Evolutionary conservation across 345 rosid species (phyloP).

Genomic region (Lepidium aucheri): DNA sequence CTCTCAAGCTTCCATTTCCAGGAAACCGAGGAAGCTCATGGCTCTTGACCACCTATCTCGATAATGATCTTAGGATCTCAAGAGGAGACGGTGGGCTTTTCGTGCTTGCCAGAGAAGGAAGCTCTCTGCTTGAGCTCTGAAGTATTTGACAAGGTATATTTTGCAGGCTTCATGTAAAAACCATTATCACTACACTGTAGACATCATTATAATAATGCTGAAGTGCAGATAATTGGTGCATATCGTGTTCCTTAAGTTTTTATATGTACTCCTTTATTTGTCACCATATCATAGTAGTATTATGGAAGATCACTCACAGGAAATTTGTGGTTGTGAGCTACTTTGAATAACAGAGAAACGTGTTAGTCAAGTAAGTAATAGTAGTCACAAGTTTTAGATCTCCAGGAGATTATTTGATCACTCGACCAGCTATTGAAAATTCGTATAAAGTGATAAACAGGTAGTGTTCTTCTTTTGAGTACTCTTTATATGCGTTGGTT

Average conservation of each 20-base stretch:
- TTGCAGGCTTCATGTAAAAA: slow-evolving; percentile 21
- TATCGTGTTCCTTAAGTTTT: background rate
- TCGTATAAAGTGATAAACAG: background rate
- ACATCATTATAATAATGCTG: slow-evolving; percentile 5
- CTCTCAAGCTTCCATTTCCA: slow-evolving; percentile 77
- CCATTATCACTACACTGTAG: background rate
- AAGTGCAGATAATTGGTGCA: slow-evolving; percentile 6
- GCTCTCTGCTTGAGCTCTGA: slow-evolving; percentile 60
- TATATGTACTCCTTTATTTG: background rate
- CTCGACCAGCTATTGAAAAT: slow-evolving; percentile 28
- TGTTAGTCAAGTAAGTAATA: slow-evolving; percentile 4
- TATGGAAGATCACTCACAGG: background rate
- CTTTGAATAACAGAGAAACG: background rate
- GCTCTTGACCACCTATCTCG: slow-evolving; percentile 87
- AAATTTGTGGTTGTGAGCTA: background rate
- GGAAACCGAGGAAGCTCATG: slow-evolving; percentile 63
- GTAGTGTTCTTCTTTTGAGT: background rate
- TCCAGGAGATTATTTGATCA: slow-evolving; percentile 50
- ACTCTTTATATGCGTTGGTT: background rate
- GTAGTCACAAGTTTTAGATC: slow-evolving; percentile 34
- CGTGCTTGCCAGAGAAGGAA: slow-evolving; percentile 81
- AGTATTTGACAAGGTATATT: slow-evolving; percentile 19
- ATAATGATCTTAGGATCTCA: slow-evolving; percentile 76
- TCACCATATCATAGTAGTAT: background rate
- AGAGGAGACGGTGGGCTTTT: slow-evolving; percentile 97